Percentiles rank a stretch among this genome's conserved stretches.
phyloP scores from a whole-genome alignment of 2,329 filamentous ascomycete genomes.

The Fusarium tjaetaba region DNA sequence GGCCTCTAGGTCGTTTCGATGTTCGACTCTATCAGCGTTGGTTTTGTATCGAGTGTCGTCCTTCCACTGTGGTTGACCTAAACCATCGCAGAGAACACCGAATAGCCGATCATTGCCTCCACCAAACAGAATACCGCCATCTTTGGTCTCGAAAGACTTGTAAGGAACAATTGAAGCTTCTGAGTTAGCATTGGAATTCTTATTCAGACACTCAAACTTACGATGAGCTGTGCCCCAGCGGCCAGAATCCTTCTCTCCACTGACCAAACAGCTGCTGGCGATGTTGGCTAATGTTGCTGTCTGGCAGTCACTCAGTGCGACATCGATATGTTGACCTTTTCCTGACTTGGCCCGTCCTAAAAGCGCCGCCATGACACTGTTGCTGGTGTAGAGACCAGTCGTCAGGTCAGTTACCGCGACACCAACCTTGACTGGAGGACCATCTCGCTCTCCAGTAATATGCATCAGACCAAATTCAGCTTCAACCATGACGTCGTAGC shows the following conservation, averaged over 20 bases:
- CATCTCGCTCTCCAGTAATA: slow-evolving; percentile 89
- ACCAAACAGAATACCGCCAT: slow-evolving; percentile 76
- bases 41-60: slow-evolving; percentile 66
- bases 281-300: slow-evolving; percentile 96
- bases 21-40: slow-evolving; percentile 71
- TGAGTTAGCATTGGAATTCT: not conserved
- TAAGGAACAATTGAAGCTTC: slow-evolving; percentile 97
- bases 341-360: slow-evolving; percentile 79
- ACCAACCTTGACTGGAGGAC: slow-evolving; percentile 94
- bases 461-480: slow-evolving; percentile 99
- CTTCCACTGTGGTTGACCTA: slow-evolving; percentile 69
- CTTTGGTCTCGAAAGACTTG: slow-evolving; percentile 79
- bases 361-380: slow-evolving; percentile 93
- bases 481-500: slow-evolving; percentile 99
- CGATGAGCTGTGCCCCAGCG: slow-evolving; percentile 97
- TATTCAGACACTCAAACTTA: slow-evolving; percentile 52
- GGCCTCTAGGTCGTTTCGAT: slow-evolving; percentile 80
- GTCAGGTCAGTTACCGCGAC: slow-evolving; percentile 97
- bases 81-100: slow-evolving; percentile 68
- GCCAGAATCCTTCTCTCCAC: slow-evolving; percentile 85
- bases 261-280: slow-evolving; percentile 89
- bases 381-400: slow-evolving; percentile 93
- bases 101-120: slow-evolving; percentile 79
- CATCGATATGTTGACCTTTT: slow-evolving; percentile 90
- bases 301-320: slow-evolving; percentile 91